A percentile compares a stretch with the other conserved stretches of the same genome.
These are phyloP conservation scores for Cryptosporidium bovis DNA, from an alignment of 169 alveolate species.

Conservation along the genomic window DNA sequence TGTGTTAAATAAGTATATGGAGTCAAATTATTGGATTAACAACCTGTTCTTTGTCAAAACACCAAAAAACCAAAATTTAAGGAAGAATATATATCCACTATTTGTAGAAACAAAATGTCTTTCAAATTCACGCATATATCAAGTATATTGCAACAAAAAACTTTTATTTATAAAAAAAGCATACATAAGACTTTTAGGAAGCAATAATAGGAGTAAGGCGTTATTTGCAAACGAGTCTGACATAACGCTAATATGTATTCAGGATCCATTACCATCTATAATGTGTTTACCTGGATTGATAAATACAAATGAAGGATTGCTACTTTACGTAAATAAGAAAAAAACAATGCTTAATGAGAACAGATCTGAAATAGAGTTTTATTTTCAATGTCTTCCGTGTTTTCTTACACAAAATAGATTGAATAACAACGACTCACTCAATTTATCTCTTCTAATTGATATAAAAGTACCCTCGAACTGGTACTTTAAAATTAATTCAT, in stretches of 20 bases:
- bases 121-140: no score
- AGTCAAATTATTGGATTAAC: conserved; percentile 20
- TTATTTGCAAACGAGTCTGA: conserved; percentile 24
- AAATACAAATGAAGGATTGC: background rate
- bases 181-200: background rate
- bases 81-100: conserved; percentile 4
- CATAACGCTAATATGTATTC: conserved; percentile 18
- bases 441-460: background rate
- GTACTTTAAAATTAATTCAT: conserved; percentile 7
- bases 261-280: conserved; percentile 7
- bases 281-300: background rate
- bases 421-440: background rate
- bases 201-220: conserved; percentile 1
- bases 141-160: background rate
- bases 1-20: conserved; percentile 11
- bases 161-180: conserved; percentile 24
- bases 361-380: background rate
- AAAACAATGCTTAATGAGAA: background rate
- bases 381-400: conserved; percentile 44
- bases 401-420: conserved; percentile 3
- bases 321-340: conserved; percentile 20
- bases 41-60: conserved; percentile 3
- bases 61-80: background rate
- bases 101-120: background rate
- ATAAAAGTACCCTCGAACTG: conserved; percentile 26